Percentiles rank a stretch among this genome's conserved stretches.
Conservation (phyloP, 345 rosid species). For the Eucalyptus cloeziana region DNA sequence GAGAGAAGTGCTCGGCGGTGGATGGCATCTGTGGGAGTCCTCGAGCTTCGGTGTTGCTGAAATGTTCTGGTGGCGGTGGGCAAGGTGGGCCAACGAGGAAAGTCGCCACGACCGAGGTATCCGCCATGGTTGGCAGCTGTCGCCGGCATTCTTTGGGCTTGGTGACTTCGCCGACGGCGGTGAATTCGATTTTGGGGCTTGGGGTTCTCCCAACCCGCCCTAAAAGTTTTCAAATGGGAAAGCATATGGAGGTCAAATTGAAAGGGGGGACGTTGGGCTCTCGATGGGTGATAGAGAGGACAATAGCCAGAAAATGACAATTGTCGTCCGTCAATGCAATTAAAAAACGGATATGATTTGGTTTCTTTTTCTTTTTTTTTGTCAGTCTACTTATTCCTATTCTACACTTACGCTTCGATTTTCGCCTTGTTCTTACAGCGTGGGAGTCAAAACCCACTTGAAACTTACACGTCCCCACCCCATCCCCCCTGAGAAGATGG, state of each 20-base stretch:
- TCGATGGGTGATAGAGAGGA: constrained; percentile 87
- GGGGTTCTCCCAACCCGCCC: constrained; percentile 40
- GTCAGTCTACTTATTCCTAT: too few relatives aligned
- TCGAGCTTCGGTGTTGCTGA: constrained; percentile 64
- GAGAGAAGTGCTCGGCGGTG: constrained; percentile 73
- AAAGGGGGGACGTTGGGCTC: background rate
- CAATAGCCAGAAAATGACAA: constrained; percentile 36
- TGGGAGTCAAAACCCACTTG: too few relatives aligned
- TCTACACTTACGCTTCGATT: too few relatives aligned
- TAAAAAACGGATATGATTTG: background rate
- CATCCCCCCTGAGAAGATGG: too few relatives aligned
- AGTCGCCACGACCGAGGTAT: constrained; percentile 24
- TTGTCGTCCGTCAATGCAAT: background rate
- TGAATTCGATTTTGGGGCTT: constrained; percentile 25
- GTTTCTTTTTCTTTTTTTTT: too few relatives aligned
- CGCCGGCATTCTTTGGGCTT: constrained; percentile 5
- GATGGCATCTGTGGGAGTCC: constrained; percentile 69
- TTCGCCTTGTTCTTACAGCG: too few relatives aligned
- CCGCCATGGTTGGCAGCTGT: constrained; percentile 24
- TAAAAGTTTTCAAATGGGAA: background rate
- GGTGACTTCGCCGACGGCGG: background rate
- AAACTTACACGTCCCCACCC: too few relatives aligned
- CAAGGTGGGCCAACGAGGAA: constrained; percentile 21
- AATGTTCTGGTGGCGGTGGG: background rate
- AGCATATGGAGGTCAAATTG: constrained; percentile 27